These are phyloP conservation scores for Lycium barbarum DNA, from an alignment of 257 asterid species.

Conservation along the genomic window DNA sequence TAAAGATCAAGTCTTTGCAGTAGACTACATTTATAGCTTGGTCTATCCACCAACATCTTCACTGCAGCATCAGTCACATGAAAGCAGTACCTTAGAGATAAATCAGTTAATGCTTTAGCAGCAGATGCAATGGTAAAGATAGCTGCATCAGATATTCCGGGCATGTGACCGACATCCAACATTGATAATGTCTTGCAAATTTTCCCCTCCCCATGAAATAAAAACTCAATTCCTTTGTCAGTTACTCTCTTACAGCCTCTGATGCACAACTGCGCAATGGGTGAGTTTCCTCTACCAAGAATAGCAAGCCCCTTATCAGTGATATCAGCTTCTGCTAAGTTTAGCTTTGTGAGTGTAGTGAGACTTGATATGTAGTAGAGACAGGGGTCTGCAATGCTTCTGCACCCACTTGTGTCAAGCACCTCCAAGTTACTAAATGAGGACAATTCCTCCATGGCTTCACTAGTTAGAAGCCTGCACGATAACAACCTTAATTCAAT, in stretches of 20 bases:
- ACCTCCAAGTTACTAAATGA: constrained; percentile 59
- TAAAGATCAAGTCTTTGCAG: constrained; percentile 65
- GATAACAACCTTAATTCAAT: constrained; percentile 65
- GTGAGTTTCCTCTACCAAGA: constrained; percentile 59
- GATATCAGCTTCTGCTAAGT: constrained; percentile 78
- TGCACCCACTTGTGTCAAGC: constrained; percentile 67
- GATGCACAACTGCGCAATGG: constrained; percentile 55
- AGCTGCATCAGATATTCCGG: constrained; percentile 73
- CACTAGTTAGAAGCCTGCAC: constrained; percentile 77
- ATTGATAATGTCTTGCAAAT: constrained; percentile 54
- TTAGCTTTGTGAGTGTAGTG: constrained; percentile 56
- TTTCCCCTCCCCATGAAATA: constrained; percentile 49
- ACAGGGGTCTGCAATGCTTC: constrained; percentile 72
- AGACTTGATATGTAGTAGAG: constrained; percentile 56
- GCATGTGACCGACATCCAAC: constrained; percentile 72
- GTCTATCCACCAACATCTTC: constrained; percentile 47
- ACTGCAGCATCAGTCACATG: constrained; percentile 63
- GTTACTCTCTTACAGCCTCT: constrained; percentile 75
- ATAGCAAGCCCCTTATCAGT: constrained; percentile 66
- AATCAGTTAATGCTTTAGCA: constrained; percentile 60
- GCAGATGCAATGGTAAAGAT: constrained; percentile 54
- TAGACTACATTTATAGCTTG: constrained; percentile 32
- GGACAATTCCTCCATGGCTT: constrained; percentile 59
- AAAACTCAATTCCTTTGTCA: constrained; percentile 61
- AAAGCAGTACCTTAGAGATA: constrained; percentile 70